Percentiles rank a stretch among this genome's conserved stretches.
phyloP scores from a whole-genome alignment of 176 grass and related monocot species.

The Oryza punctata region DNA sequence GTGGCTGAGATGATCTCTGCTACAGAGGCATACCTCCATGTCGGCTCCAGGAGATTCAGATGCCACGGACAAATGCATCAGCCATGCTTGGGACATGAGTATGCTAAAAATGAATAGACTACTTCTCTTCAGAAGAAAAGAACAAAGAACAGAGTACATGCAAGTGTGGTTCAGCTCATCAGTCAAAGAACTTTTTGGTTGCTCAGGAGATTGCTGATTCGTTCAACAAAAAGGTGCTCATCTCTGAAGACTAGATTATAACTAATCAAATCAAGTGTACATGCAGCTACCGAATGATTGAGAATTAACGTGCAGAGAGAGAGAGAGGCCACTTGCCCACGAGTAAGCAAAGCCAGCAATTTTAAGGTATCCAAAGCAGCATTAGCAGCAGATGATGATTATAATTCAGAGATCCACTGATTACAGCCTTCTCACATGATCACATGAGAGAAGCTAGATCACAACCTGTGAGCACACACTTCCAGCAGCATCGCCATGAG shows the following conservation, averaged over 20 bases:
- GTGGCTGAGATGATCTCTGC: background rate
- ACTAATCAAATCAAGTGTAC: slow-evolving; percentile 26
- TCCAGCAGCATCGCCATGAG: slow-evolving; percentile 12
- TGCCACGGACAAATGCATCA: background rate
- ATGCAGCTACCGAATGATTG: slow-evolving; percentile 37
- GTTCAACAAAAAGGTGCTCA: slow-evolving; percentile 1
- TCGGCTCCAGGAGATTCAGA: background rate
- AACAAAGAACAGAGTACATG: background rate
- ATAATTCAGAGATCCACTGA: background rate
- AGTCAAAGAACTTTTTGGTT: background rate
- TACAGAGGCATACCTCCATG: background rate
- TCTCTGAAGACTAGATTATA: slow-evolving; percentile 10
- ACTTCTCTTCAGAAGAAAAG: no score
- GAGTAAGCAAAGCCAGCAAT: slow-evolving; percentile 24
- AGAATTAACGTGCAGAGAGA: slow-evolving; percentile 18
- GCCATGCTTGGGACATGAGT: no score
- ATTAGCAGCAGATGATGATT: background rate
- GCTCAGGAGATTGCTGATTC: slow-evolving; percentile 16
- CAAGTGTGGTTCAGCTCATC: background rate
- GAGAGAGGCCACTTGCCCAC: background rate
- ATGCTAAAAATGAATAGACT: background rate
- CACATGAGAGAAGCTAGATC: slow-evolving; percentile 20
- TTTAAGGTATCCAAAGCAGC: slow-evolving; percentile 43
- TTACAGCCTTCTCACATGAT: slow-evolving; percentile 40
- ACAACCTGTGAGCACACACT: background rate